A percentile compares a stretch with the other conserved stretches of the same genome.
phyloP scores from a whole-genome alignment of 2,329 filamentous ascomycete species.

The Aspergillus proliferans region DNA sequence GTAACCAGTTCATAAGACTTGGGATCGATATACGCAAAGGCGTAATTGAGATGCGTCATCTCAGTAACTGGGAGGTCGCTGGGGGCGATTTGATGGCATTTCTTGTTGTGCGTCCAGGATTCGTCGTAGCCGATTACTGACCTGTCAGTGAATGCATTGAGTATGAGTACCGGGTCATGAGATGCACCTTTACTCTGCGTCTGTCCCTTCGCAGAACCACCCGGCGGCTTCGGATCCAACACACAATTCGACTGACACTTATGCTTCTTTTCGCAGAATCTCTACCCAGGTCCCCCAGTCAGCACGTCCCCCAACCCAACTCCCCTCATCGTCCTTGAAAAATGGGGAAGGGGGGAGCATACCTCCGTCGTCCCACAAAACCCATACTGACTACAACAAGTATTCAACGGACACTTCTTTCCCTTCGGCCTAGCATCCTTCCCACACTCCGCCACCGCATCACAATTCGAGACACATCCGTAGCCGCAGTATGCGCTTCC shows the following conservation, averaged over 20 bases:
- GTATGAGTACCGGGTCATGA: not conserved
- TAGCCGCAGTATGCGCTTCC: conserved; percentile 2
- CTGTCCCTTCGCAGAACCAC: not conserved
- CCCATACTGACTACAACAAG: conserved; percentile 8
- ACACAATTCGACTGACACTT: conserved; percentile 7
- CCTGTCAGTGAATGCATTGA: not conserved
- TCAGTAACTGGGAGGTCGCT: conserved; percentile 6
- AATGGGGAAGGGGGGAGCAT: not conserved
- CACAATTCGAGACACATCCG: conserved; percentile 12
- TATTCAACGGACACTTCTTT: conserved; percentile 15
- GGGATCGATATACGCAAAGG: conserved; percentile 40
- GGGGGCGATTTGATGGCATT: conserved; percentile 10
- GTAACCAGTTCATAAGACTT: conserved; percentile 19
- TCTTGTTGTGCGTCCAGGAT: conserved; percentile 15
- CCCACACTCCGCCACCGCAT: conserved; percentile 18
- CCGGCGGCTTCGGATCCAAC: not conserved
- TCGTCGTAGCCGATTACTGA: conserved; percentile 31
- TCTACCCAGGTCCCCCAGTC: not conserved
- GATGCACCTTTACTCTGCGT: not conserved
- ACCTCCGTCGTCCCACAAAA: conserved; percentile 8
- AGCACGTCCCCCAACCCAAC: not conserved
- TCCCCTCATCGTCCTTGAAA: not conserved
- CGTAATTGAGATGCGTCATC: conserved; percentile 26
- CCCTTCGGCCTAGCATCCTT: conserved; percentile 7
- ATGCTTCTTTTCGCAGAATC: not conserved